Evolutionary conservation across 2,329 filamentous ascomycete genomes (phyloP), one percentile per base, ranked within the genome.

Genomic region (Atkinsonella hypoxylon): DNA sequence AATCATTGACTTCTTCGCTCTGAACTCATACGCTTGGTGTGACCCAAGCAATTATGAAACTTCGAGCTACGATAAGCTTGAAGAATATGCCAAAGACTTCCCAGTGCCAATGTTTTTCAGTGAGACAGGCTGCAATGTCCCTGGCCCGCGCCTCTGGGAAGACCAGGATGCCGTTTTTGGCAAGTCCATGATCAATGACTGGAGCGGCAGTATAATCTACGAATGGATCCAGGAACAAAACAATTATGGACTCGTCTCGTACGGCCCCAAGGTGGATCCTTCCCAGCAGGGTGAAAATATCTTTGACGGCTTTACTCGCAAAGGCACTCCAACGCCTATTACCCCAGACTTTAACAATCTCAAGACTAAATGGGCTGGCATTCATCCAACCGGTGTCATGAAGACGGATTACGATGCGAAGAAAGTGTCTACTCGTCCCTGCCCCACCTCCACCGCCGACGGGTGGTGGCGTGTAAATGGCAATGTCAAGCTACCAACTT

Each of bases 191-290:
- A 69, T 76, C 6, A 72, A 74, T 51, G 76, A 76, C 59, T 82
- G 68, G 81, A 89, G 85, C 48, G 89, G 89, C 50, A 76, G 86
- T 49, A 89, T 95, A 55, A 75, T 94, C 57, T 94, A 95, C 67
- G 88, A 95, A 64, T 95, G 89, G 89, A 88, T 94, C 55, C 71
- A 91, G 63, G 89, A 94, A 67, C 72, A 77, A 47, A 94, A 95
- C 66, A 68, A 87, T 60, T 95, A 94, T 65, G 89, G 89, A 39
- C 73, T 95, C 36, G 77, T 94, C 58, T 82, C 76, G 18, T 95
- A 95, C 63, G 87, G 85, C 1, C 70, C 77, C 3, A 67, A 72
- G n/a, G 75, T 74, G 11, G 68, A 74, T 20, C 66, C 74, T 9
- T 71, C 72, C 7, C 70, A 66, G n/a, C 72, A 74, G 1, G 78